Evolutionary conservation across 371 early-diverging fungal genomes (phyloP), one percentile per base, ranked within the genome.

Genomic region (Mortierella sp.): DNA sequence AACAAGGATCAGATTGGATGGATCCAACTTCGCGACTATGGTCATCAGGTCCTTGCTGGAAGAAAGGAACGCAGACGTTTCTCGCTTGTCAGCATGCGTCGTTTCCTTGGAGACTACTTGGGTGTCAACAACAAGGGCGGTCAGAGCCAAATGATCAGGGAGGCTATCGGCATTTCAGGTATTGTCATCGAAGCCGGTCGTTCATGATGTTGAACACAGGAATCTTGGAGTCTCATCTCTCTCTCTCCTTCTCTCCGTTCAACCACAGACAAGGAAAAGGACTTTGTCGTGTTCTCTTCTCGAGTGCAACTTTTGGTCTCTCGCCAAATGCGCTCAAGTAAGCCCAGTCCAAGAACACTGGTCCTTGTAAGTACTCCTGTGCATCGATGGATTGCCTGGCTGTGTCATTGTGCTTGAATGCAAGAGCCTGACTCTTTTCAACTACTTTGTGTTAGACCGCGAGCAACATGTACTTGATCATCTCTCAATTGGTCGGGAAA

Each of bases 31-130:
- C 91, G 98, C 46, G 95, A 97, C 67, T 91, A 95, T 82, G 96
- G 96, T 24, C 94, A 94, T 63, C 91, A 95, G 57, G 87, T 98
- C n/a, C 83, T 98, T 77, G 91, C 83, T 52, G 88, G 88, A 31
- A 89, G 95, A 51, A 98, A 97, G 80, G 96, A 97, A 72, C 86
- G 97, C 60, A 90, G 96, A 59, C 81, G 97, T 48, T 93, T 92
- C 80, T 92, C 93, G 47, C 73, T 98, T 45, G 85, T 94, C 48
- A 90, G 91, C 49, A 87, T 88, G 84, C 87, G 98, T 60, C 88
- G 93, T 50, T 98, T 92, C 77, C 78, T 88, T 40, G 98, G 98
- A 24, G 98, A 98, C 70, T 98, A 98, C 71, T 74, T 98, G 45
- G 90, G 87, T 56, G 88, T 94, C 52, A 85, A 88, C 81, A 57